Conservation (phyloP, 1,284 basidiomycete species). For the Naganishia albida region DNA sequence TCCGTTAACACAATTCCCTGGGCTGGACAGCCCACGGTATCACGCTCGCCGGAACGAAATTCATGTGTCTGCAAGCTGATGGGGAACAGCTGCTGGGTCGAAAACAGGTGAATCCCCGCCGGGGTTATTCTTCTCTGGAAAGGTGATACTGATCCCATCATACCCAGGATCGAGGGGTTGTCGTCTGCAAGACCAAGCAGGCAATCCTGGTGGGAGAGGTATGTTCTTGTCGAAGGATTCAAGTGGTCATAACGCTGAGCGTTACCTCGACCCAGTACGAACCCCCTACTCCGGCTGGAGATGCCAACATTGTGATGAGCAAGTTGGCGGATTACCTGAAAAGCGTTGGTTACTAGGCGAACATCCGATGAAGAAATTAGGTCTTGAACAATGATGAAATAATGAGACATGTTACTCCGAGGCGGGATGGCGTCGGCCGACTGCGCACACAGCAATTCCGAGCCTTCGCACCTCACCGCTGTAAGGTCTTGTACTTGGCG, state of each 20-base stretch:
- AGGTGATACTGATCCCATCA: background rate
- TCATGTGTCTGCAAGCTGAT: conserved; percentile 68
- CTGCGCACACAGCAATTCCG: no score
- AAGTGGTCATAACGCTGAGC: background rate
- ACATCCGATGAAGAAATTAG: background rate
- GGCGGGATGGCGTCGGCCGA: background rate
- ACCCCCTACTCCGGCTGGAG: conserved; percentile 65
- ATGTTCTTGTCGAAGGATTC: conserved; percentile 19
- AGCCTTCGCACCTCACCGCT: no score
- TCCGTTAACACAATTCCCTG: background rate
- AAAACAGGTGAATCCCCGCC: conserved; percentile 65
- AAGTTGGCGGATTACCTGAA: conserved; percentile 79
- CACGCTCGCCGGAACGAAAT: conserved; percentile 74
- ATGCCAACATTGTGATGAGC: conserved; percentile 73
- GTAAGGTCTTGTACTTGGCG: no score
- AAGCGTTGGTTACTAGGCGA: conserved; percentile 55
- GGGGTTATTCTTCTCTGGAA: background rate
- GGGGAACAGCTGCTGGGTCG: conserved; percentile 73
- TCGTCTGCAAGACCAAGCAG: conserved; percentile 84
- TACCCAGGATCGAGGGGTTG: conserved; percentile 72
- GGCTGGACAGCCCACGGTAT: conserved; percentile 63
- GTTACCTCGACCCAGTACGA: conserved; percentile 58
- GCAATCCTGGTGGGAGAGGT: conserved; percentile 77
- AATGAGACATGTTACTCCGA: background rate
- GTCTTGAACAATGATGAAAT: conserved; percentile 2